Conservation (phyloP, 2,329 filamentous ascomycete genomes). For the Ceratocystis variospora region DNA sequence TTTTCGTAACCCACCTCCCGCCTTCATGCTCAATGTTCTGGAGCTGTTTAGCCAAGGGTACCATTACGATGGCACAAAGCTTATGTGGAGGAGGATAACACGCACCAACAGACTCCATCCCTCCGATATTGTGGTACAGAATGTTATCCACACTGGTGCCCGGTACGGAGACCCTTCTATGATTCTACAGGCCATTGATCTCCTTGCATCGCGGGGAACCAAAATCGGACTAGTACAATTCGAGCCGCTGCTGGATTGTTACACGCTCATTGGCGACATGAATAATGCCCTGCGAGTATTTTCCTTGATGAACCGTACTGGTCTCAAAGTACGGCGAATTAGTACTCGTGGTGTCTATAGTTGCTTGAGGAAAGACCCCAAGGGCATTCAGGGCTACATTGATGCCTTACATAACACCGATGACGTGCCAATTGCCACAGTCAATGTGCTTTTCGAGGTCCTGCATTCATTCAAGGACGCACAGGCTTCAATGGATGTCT, state of each 20-base stretch:
- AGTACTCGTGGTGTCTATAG: slow-evolving; percentile 51
- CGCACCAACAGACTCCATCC: slow-evolving; percentile 28
- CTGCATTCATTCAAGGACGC: slow-evolving; percentile 19
- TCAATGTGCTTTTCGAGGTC: slow-evolving; percentile 28
- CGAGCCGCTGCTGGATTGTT: slow-evolving; percentile 61
- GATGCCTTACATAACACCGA: slow-evolving; percentile 35
- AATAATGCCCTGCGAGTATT: slow-evolving; percentile 54
- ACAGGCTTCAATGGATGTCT: slow-evolving; percentile 18
- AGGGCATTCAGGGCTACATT: slow-evolving; percentile 39
- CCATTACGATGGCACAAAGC: slow-evolving; percentile 50
- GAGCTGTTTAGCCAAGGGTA: slow-evolving; percentile 54
- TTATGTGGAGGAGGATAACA: slow-evolving; percentile 59
- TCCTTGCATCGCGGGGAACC: slow-evolving; percentile 45
- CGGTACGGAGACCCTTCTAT: slow-evolving; percentile 52
- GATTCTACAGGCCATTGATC: slow-evolving; percentile 55
- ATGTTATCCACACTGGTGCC: slow-evolving; percentile 59
- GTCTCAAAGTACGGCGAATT: slow-evolving; percentile 40
- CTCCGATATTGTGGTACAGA: slow-evolving; percentile 49
- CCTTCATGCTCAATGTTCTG: slow-evolving; percentile 58
- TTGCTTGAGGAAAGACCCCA: slow-evolving; percentile 36
- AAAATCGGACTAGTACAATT: slow-evolving; percentile 57
- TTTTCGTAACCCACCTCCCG: slow-evolving; percentile 31
- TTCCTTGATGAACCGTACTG: slow-evolving; percentile 56
- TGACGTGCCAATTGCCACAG: slow-evolving; percentile 26
- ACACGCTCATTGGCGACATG: slow-evolving; percentile 47